Base-by-base conservation (phyloP, 768 basidiomycete genomes). In the Tricholoma flavovirens region DNA sequence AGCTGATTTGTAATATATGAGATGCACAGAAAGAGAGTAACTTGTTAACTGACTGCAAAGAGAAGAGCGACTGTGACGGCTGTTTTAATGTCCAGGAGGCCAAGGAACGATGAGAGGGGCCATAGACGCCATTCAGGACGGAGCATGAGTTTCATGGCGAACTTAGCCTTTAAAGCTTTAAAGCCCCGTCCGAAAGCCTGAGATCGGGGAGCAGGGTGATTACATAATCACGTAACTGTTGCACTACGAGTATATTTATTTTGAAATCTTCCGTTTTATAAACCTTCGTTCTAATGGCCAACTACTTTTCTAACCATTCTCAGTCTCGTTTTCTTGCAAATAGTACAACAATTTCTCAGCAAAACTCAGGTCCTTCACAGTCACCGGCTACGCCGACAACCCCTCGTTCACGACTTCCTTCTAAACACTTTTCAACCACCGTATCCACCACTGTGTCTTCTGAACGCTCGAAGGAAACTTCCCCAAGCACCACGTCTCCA, bases 41-140 rank as follows among this genome's bases (percentile, higher is more conserved):
- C 58, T 30, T 17, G 15, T 33, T 43, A 48, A 79, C 90, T 60
- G 60, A 97, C 90, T 11, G 90, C 91, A 64, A 99, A 98, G 49
- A 96, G 80, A 21, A 97, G 78, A 57, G 89, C 86, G 55, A 98
- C 79, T 48, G 82, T 88, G 57, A 92, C 93, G 49, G 93, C 96
- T 0, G 91, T 91, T 75, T 98, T 98, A 70, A 98, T 82, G 76
- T 98, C 95, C 60, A 96, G 80, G 49, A 93, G 68, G 53, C 90
- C 90, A 46, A 93, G 76, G 71, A 95, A 95, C 2, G 91, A 91
- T 53, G 82, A 75, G 52, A 93, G 74, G 32, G 91, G 89, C 82
- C 88, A 84, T 59, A 89, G 81, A 69, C 88, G 79, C 83, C 88
- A 90, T 83, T 89, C 82, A 66, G 83, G 87, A 67, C 86, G 86